These are phyloP conservation scores for Lichtheimia ornata DNA, from an alignment of 371 early-diverging fungal genomes.

Conservation along the genomic window DNA sequence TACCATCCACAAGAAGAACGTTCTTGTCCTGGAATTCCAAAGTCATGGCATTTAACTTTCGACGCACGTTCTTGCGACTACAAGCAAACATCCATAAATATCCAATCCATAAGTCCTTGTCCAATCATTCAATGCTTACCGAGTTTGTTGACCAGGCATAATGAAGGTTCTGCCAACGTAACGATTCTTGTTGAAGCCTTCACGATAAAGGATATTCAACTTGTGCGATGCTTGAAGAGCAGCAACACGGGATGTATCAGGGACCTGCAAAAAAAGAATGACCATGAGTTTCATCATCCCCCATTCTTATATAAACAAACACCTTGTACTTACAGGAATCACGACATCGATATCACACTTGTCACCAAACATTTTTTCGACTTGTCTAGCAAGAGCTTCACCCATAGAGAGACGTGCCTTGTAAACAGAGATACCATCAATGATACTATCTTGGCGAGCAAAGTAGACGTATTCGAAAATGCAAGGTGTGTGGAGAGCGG, in stretches of 20 bases:
- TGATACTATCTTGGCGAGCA: conserved; percentile 96
- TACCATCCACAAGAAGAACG: conserved; percentile 95
- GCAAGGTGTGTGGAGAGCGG: conserved; percentile 80
- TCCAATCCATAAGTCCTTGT: not conserved
- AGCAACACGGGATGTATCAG: conserved; percentile 94
- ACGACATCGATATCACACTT: conserved; percentile 92
- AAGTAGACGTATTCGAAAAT: conserved; percentile 99
- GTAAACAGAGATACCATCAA: conserved; percentile 98
- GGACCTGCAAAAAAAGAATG: conserved; percentile 56
- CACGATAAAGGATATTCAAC: conserved; percentile 87
- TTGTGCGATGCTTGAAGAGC: conserved; percentile 90
- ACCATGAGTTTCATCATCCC: conserved; percentile 1
- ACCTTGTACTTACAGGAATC: conserved; percentile 76
- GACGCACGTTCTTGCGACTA: conserved; percentile 89
- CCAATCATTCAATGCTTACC: conserved; percentile 15
- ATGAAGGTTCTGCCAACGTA: conserved; percentile 98
- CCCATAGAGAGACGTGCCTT: conserved; percentile 96
- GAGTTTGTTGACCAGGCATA: conserved; percentile 94
- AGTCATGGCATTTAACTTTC: conserved; percentile 97
- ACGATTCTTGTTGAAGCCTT: conserved; percentile 98
- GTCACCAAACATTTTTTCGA: conserved; percentile 66
- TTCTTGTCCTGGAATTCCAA: conserved; percentile 94
- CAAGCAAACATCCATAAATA: not conserved
- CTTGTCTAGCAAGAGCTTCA: conserved; percentile 87
- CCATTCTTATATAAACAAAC: not conserved